Percentiles rank a stretch among this genome's conserved stretches.
Evolutionary conservation across 2,329 filamentous ascomycete species (phyloP).

Genomic region (Parastagonospora avenae): DNA sequence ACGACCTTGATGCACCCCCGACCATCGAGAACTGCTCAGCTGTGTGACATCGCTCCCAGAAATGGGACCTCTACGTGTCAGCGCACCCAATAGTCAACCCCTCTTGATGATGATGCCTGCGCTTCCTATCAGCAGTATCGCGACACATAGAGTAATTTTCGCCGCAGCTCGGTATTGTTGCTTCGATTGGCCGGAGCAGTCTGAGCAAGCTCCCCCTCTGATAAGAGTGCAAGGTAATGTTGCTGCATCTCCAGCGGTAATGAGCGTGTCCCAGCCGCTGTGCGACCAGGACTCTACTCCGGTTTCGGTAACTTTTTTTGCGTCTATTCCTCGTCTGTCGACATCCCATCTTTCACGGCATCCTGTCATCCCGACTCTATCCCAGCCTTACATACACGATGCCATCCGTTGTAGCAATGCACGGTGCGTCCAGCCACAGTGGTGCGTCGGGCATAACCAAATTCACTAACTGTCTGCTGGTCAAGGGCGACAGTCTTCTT

Average conservation of each 20-base stretch:
- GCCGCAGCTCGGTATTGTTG: constrained; percentile 18
- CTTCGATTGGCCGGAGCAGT: not conserved
- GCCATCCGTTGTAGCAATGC: constrained; percentile 45
- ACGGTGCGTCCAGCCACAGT: constrained; percentile 41
- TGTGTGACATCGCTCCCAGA: constrained; percentile 33
- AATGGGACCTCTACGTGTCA: constrained; percentile 5
- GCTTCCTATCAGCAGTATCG: constrained; percentile 15
- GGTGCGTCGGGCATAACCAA: constrained; percentile 68
- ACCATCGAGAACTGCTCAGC: constrained; percentile 8
- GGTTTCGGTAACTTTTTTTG: constrained; percentile 16
- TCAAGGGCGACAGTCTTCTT: constrained; percentile 71
- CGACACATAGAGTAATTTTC: constrained; percentile 15
- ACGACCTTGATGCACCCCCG: constrained; percentile 34
- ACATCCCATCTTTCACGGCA: constrained; percentile 2
- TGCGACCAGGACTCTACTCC: constrained; percentile 21
- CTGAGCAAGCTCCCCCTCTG: constrained; percentile 10
- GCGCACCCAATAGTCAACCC: constrained; percentile 10
- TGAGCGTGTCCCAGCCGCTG: constrained; percentile 38
- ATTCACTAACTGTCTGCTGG: constrained; percentile 84
- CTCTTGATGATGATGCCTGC: constrained; percentile 22
- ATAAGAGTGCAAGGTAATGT: constrained; percentile 26
- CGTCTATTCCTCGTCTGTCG: constrained; percentile 10
- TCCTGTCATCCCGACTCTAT: not conserved
- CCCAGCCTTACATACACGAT: constrained; percentile 28
- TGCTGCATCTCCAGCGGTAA: constrained; percentile 19